phyloP scores from a whole-genome alignment of 2,329 filamentous ascomycete genomes.

The Catunica adiposa region DNA sequence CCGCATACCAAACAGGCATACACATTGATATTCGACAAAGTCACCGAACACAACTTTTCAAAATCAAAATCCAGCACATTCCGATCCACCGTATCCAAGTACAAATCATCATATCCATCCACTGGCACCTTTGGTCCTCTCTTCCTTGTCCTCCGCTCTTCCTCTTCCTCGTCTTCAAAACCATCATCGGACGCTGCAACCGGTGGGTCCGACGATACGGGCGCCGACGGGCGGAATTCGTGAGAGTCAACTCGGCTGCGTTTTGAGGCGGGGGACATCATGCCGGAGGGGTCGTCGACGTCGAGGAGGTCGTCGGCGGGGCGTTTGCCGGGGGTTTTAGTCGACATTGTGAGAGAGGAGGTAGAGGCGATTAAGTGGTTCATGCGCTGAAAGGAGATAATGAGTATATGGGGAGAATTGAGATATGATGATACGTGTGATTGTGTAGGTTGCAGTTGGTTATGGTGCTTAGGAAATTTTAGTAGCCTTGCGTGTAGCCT shows the following conservation, averaged over 20 bases:
- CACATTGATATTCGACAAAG: constrained; percentile 93
- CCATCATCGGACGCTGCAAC: constrained; percentile 11
- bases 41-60: constrained; percentile 93
- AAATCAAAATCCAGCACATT: constrained; percentile 94
- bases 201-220: constrained; percentile 5
- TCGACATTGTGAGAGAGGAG: background rate
- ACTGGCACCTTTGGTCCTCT: constrained; percentile 41
- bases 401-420: background rate
- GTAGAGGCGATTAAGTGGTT: background rate
- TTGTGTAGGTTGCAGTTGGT: background rate
- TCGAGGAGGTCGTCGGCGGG: constrained; percentile 25
- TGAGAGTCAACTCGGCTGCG: constrained; percentile 31
- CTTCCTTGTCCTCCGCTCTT: constrained; percentile 15
- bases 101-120: constrained; percentile 85
- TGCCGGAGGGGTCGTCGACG: constrained; percentile 33
- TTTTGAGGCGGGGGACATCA: constrained; percentile 43
- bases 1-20: constrained; percentile 95
- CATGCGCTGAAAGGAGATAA: background rate
- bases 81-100: constrained; percentile 92
- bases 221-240: constrained; percentile 16
- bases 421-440: background rate
- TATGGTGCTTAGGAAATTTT: background rate
- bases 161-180: constrained; percentile 24
- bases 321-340: constrained; percentile 27
- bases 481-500: constrained; percentile 12